Evolutionary conservation across 345 rosid genomes (phyloP).

Genomic region (Melaleuca alternifolia): DNA sequence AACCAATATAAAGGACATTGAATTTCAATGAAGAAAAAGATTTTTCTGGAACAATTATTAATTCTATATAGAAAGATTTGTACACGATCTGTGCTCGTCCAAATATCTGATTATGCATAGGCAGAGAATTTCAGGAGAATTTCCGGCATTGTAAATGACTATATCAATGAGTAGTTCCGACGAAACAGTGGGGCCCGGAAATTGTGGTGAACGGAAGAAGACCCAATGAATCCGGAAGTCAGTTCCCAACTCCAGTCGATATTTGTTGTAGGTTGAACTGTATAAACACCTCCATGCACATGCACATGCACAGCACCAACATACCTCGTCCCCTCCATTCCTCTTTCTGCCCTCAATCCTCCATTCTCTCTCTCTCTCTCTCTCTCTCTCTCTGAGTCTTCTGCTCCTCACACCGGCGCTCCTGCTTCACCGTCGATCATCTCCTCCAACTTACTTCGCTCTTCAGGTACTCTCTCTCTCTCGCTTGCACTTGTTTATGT

Average conservation of each 20-base stretch:
- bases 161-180: too few relatives aligned
- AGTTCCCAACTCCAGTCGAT: too few relatives aligned
- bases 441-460: neutral
- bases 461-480: neutral
- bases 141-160: too few relatives aligned
- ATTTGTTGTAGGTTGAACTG: neutral
- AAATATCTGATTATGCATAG: neutral
- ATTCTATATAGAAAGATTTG: too few relatives aligned
- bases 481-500: neutral
- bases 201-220: neutral
- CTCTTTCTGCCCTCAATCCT: neutral
- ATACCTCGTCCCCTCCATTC: too few relatives aligned
- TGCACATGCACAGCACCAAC: too few relatives aligned
- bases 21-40: neutral
- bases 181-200: too few relatives aligned
- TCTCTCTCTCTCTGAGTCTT: neutral
- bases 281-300: neutral
- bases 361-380: neutral
- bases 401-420: neutral
- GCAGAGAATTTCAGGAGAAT: neutral
- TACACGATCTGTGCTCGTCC: too few relatives aligned
- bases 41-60: too few relatives aligned
- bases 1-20: neutral
- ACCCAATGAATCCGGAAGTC: neutral
- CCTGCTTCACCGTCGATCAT: neutral